Conservation (phyloP, 1,139 yeast genomes). For the Suzukiozyma palmioleophila region DNA sequence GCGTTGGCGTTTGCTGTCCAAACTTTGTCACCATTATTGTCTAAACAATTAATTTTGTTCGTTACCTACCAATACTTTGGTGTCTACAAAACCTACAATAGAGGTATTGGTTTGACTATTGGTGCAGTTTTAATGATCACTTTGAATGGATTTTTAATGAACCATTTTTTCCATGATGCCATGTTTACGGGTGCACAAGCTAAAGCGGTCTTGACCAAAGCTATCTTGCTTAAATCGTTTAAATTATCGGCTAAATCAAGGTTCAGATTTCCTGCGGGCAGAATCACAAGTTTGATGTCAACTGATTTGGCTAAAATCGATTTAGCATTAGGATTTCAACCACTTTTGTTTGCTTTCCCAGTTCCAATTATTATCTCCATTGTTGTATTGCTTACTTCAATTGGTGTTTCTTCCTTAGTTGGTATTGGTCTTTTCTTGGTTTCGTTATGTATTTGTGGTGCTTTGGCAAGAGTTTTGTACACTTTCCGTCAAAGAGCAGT, state of each 20-base stretch:
- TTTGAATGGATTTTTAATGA: conserved; percentile 37
- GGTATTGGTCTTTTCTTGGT: conserved; percentile 41
- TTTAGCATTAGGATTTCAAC: conserved; percentile 45
- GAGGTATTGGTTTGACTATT: conserved; percentile 40
- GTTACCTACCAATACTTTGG: conserved; percentile 37
- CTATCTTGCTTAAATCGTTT: conserved; percentile 37
- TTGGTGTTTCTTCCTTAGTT: conserved; percentile 40
- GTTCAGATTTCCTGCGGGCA: conserved; percentile 35
- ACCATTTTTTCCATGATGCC: conserved; percentile 42
- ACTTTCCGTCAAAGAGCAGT: conserved; percentile 37
- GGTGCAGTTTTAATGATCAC: conserved; percentile 38
- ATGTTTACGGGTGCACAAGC: conserved; percentile 47
- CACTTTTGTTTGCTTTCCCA: conserved; percentile 41
- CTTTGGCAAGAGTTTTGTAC: conserved; percentile 33
- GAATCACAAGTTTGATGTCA: conserved; percentile 40
- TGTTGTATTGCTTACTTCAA: conserved; percentile 28
- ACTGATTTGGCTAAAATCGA: conserved; percentile 46
- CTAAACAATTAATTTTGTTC: conserved; percentile 36
- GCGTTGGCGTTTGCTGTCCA: conserved; percentile 36
- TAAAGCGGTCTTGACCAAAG: conserved; percentile 39
- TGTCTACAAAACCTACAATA: conserved; percentile 26
- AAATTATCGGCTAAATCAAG: conserved; percentile 31
- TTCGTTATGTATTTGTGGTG: conserved; percentile 35
- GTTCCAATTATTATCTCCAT: conserved; percentile 41
- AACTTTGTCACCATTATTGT: conserved; percentile 39